These are phyloP conservation scores for Coniochaeta sp. DNA, from an alignment of 2,329 filamentous ascomycete genomes.

Conservation along the genomic window DNA sequence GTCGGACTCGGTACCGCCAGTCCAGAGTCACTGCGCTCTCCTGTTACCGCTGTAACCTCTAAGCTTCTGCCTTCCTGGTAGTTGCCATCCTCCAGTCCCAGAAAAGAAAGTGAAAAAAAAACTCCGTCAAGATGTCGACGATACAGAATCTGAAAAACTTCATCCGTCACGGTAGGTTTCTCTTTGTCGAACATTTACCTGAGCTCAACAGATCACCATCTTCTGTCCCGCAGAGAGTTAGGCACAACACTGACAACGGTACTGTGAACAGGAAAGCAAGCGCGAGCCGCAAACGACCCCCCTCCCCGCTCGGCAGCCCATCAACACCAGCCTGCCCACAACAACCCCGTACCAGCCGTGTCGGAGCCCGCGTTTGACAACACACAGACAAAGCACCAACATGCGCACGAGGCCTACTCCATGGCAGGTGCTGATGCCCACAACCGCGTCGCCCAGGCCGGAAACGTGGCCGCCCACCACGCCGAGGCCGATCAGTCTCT, in stretches of 20 bases:
- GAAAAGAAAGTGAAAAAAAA: neutral
- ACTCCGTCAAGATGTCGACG: slow-evolving; percentile 44
- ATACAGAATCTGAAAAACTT: slow-evolving; percentile 98
- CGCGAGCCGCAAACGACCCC: slow-evolving; percentile 52
- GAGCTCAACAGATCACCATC: neutral
- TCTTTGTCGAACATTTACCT: neutral
- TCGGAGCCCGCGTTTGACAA: slow-evolving; percentile 35
- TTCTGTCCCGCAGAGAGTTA: neutral
- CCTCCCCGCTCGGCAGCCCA: slow-evolving; percentile 36
- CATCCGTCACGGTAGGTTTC: slow-evolving; percentile 72
- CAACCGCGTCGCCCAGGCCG: slow-evolving; percentile 63
- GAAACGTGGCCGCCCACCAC: slow-evolving; percentile 55
- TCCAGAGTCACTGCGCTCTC: neutral
- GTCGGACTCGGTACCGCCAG: neutral
- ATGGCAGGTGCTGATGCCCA: slow-evolving; percentile 48
- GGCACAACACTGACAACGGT: slow-evolving; percentile 22
- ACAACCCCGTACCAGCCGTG: slow-evolving; percentile 38
- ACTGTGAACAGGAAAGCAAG: slow-evolving; percentile 67
- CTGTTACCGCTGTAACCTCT: no score
- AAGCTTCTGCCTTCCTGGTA: neutral
- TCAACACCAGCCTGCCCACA: slow-evolving; percentile 46
- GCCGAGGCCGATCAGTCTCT: slow-evolving; percentile 54
- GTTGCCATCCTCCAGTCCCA: neutral
- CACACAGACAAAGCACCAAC: slow-evolving; percentile 38
- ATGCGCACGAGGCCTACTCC: slow-evolving; percentile 52